Base-by-base conservation (phyloP, 192 early-diverging fungal genomes). In the Neocallimastix lanati region DNA sequence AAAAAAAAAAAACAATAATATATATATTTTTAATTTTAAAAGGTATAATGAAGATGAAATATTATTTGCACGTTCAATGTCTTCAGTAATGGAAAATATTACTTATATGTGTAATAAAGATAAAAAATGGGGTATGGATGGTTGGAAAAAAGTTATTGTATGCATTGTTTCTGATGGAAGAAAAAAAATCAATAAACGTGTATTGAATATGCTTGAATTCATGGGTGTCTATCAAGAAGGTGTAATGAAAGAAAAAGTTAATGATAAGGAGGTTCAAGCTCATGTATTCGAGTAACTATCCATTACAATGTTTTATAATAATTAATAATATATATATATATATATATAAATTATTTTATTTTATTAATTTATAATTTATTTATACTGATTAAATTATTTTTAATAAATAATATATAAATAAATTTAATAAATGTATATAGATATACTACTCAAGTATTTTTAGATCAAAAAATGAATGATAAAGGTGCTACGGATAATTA, bases 91-190 rank as follows among this genome's bases (percentile, higher is more conserved):
- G 88, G 93, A 94, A 84, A 98, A 98, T 88, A 95, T 98, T 87
- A 85, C 88, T 28, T 92, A 98, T 83, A 83, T 98, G 82, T 94
- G 92, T 67, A 67, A 67, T n/a, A 67, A 67, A n/a, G 50, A 67
- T 67, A 67, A 67, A 11, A 67, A 67, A 67, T 67, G 50, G 50
- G 50, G 50, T 67, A 67, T 67, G 50, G 50, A 94, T 36, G 93
- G 92, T 16, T 97, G 96, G 96, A 89, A 95, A 82, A 96, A 96
- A 85, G 92, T 94, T 9, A 92, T 95, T n/a, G 92, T 97, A 36
- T 94, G 93, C 84, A 92, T 97, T 78, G 95, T 97, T 12, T 92
- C 95, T 14, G 96, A 97, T 81, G 95, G 95, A 50, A 92, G 95
- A 77, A 88, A 84, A 78, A 95, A 95, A 84, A 89, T 95, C 81